These are phyloP conservation scores for Raphanus hybrid DNA, from an alignment of 441 rosid species.

Conservation along the genomic window DNA sequence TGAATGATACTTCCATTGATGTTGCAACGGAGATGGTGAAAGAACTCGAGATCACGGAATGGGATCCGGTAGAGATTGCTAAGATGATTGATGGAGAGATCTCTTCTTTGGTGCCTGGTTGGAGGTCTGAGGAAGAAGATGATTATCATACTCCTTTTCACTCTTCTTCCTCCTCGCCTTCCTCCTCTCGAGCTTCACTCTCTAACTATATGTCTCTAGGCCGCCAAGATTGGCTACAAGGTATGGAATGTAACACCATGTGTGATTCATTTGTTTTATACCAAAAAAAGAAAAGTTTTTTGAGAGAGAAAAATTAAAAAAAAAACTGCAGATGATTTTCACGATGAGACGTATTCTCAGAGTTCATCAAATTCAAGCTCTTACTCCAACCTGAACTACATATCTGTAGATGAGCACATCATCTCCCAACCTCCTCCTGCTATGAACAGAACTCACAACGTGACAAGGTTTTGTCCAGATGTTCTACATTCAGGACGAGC, in stretches of 20 bases:
- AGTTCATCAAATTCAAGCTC: slow-evolving; percentile 75
- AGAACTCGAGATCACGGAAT: slow-evolving; percentile 62
- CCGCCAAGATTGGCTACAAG: slow-evolving; percentile 55
- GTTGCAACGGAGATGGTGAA: slow-evolving; percentile 73
- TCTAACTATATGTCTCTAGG: slow-evolving; percentile 49
- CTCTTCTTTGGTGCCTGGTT: slow-evolving; percentile 51
- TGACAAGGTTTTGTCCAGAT: slow-evolving; percentile 62
- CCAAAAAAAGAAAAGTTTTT: not conserved
- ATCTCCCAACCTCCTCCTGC: slow-evolving; percentile 38
- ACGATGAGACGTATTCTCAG: slow-evolving; percentile 72
- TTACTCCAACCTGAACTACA: slow-evolving; percentile 65
- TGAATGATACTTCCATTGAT: slow-evolving; percentile 55
- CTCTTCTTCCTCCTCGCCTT: slow-evolving; percentile 64
- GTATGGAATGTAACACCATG: slow-evolving; percentile 43
- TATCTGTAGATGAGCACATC: slow-evolving; percentile 54
- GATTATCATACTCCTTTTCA: slow-evolving; percentile 43
- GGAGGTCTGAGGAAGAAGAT: slow-evolving; percentile 59
- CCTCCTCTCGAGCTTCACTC: slow-evolving; percentile 65
- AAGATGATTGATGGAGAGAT: slow-evolving; percentile 66
- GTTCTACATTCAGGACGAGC: slow-evolving; percentile 43
- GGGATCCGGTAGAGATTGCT: slow-evolving; percentile 63
- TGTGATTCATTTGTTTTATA: slow-evolving; percentile 26
- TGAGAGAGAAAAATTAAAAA: slow-evolving; percentile 23
- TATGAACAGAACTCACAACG: slow-evolving; percentile 42
- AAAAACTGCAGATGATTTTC: slow-evolving; percentile 64